These are phyloP conservation scores for Diaporthe amygdali DNA, from an alignment of 2,329 filamentous ascomycete genomes.

Conservation along the genomic window DNA sequence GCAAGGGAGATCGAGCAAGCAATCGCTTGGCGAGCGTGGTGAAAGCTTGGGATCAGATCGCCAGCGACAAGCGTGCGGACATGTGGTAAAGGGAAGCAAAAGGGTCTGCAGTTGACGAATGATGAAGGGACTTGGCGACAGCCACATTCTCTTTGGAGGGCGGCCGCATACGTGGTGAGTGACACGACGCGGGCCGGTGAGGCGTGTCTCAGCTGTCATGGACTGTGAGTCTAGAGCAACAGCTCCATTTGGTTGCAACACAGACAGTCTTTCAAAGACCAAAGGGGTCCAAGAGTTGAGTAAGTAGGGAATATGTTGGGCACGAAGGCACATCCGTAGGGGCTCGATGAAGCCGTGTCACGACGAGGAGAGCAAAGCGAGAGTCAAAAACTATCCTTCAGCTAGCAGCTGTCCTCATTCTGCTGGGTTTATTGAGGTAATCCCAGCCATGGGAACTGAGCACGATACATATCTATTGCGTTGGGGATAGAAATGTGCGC, in stretches of 20 bases:
- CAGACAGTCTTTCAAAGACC: neutral
- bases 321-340: too few species aligned
- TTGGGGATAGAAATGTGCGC: neutral
- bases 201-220: slow-evolving; percentile 8
- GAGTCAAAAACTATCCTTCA: neutral
- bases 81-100: neutral
- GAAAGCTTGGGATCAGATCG: neutral
- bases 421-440: too few species aligned
- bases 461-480: too few species aligned
- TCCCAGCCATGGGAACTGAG: neutral
- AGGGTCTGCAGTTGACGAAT: neutral
- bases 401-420: neutral
- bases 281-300: neutral
- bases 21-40: neutral
- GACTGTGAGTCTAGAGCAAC: neutral
- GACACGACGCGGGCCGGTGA: neutral
- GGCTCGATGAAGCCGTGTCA: neutral
- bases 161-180: neutral
- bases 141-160: slow-evolving; percentile 5
- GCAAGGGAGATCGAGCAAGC: slow-evolving; percentile 2
- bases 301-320: neutral
- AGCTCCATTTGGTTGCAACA: neutral
- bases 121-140: neutral
- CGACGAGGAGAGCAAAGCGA: neutral
- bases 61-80: neutral